Conservation (phyloP, 805 yeast genomes). For the Priceomyces melissophilus region DNA sequence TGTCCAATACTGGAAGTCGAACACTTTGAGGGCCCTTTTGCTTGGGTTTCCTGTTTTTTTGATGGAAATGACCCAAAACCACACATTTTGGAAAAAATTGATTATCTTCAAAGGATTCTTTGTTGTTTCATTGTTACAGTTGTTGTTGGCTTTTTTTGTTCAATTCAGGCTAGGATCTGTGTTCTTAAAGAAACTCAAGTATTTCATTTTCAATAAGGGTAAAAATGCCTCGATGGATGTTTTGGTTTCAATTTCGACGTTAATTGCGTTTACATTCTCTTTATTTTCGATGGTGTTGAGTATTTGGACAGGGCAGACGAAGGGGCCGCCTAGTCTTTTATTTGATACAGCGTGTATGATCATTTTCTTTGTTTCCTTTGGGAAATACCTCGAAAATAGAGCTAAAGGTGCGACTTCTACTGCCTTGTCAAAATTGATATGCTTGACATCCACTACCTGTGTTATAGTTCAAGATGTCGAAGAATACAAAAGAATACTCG, state of each 20-base stretch:
- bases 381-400: constrained; percentile 85
- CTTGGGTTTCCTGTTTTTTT: constrained; percentile 63
- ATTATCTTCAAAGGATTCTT: constrained; percentile 58
- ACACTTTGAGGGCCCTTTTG: constrained; percentile 47
- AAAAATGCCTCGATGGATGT: constrained; percentile 82
- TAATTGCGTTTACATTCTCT: constrained; percentile 75
- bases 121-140: constrained; percentile 59
- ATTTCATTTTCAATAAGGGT: constrained; percentile 62
- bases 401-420: constrained; percentile 94
- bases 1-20: constrained; percentile 64
- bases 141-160: constrained; percentile 54
- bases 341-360: constrained; percentile 90
- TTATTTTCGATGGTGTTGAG: constrained; percentile 54
- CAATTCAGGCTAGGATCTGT: constrained; percentile 64
- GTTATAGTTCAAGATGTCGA: constrained; percentile 49
- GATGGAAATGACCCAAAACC: constrained; percentile 46
- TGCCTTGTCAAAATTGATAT: constrained; percentile 76
- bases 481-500: constrained; percentile 17
- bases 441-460: constrained; percentile 78
- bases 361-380: constrained; percentile 77
- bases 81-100: constrained; percentile 26
- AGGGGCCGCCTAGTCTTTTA: constrained; percentile 59
- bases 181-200: constrained; percentile 63
- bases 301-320: constrained; percentile 37
- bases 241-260: constrained; percentile 76